phyloP scores from a whole-genome alignment of 495 filamentous ascomycete species.

The Thermochaetoides thermophila region DNA sequence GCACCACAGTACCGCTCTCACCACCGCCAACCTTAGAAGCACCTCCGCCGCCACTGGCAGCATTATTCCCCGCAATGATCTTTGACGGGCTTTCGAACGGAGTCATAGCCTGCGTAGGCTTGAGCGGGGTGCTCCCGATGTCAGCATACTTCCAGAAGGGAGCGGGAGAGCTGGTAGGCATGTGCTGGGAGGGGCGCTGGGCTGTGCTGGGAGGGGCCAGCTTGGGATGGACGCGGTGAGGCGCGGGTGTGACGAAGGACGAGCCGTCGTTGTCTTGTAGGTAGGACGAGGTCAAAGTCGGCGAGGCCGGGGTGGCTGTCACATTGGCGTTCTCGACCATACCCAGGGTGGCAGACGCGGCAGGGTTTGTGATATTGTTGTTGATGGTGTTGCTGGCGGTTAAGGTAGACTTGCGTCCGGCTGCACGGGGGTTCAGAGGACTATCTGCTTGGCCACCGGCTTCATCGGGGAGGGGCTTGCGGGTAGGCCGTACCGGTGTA shows the following conservation, averaged over 20 bases:
- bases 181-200: constrained; percentile 82
- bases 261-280: constrained; percentile 36
- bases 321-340: constrained; percentile 44
- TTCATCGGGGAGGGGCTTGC: constrained; percentile 33
- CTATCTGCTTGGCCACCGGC: too few species aligned
- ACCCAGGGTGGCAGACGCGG: constrained; percentile 34
- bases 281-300: constrained; percentile 53
- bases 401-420: too few species aligned
- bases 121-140: constrained; percentile 63
- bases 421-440: too few species aligned
- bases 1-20: too few species aligned
- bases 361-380: too few species aligned
- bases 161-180: constrained; percentile 90
- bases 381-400: too few species aligned
- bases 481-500: constrained; percentile 45
- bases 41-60: too few species aligned
- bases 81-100: constrained; percentile 43
- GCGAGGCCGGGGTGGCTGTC: constrained; percentile 48
- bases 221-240: constrained; percentile 64
- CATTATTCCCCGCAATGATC: too few species aligned
- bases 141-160: constrained; percentile 89
- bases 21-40: too few species aligned
- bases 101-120: constrained; percentile 39
- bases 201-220: constrained; percentile 81
- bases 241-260: constrained; percentile 69